Conservation (phyloP, 2,329 filamentous ascomycete genomes). For the Thielaviopsis ethacetica region DNA sequence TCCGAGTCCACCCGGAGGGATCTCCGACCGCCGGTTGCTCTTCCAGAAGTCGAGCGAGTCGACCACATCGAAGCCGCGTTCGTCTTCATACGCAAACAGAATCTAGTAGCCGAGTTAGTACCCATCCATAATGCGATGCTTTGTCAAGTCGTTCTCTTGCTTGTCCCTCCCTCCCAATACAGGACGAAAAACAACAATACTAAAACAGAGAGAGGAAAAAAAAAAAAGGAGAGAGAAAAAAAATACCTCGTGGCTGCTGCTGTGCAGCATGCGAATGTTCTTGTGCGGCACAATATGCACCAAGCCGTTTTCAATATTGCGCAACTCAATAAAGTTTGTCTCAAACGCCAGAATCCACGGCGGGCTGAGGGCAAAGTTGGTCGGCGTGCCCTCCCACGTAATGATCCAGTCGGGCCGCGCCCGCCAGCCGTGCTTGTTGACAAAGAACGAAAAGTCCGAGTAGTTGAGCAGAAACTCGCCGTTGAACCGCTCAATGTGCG, state of each 20-base stretch:
- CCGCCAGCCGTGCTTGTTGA: constrained; percentile 96
- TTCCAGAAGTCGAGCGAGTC: constrained; percentile 96
- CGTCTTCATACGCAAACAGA: constrained; percentile 92
- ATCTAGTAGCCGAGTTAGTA: constrained; percentile 41
- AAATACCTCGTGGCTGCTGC: constrained; percentile 79
- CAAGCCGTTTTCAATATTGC: constrained; percentile 84
- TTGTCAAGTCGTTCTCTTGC: too few relatives aligned
- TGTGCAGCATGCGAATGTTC: constrained; percentile 95
- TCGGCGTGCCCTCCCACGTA: constrained; percentile 88
- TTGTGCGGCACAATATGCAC: constrained; percentile 93
- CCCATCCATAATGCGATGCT: too few relatives aligned
- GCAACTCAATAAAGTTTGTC: constrained; percentile 90
- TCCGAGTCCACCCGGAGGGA: constrained; percentile 11
- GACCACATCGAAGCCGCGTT: constrained; percentile 81
- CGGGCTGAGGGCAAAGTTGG: constrained; percentile 84
- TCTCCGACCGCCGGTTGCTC: constrained; percentile 37
- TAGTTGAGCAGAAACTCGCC: constrained; percentile 97
- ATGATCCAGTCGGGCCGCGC: constrained; percentile 93
- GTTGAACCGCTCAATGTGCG: constrained; percentile 93
- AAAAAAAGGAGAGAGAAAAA: neutral
- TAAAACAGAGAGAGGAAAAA: neutral
- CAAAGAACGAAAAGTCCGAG: constrained; percentile 97
- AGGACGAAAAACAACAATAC: neutral
- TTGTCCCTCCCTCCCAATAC: constrained; percentile 13
- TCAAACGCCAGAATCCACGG: constrained; percentile 97